These are phyloP conservation scores for Ganoderma boninense DNA, from an alignment of 1,284 basidiomycete species.

Conservation along the genomic window DNA sequence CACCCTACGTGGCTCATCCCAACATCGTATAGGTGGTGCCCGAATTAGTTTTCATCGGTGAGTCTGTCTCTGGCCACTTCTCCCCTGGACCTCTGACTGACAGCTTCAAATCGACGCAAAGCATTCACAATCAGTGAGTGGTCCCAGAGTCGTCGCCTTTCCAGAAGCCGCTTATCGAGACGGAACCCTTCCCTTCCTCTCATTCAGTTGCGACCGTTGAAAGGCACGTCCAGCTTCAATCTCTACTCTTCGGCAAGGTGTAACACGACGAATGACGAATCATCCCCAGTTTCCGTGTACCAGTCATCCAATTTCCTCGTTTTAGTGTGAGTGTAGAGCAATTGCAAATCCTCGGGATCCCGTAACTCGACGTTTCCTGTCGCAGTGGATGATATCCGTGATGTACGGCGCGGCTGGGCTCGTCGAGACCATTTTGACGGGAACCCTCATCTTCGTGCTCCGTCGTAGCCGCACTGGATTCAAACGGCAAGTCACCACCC, in stretches of 20 bases:
- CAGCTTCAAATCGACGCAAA: neutral
- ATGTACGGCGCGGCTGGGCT: neutral
- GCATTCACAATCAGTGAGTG: neutral
- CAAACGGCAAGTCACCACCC: neutral
- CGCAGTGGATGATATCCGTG: constrained; percentile 3
- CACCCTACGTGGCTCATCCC: neutral
- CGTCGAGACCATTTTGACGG: constrained; percentile 5
- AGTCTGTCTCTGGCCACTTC: neutral
- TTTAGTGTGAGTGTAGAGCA: neutral
- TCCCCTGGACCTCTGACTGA: neutral
- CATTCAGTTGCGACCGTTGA: neutral
- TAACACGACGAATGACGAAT: no score
- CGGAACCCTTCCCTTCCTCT: neutral
- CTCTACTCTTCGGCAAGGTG: no score
- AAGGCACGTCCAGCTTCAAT: neutral
- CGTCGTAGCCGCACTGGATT: constrained; percentile 8
- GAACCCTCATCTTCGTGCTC: constrained; percentile 4
- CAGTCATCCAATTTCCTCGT: neutral
- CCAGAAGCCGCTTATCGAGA: neutral
- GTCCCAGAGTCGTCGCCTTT: neutral
- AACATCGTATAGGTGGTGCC: neutral
- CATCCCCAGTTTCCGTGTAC: neutral
- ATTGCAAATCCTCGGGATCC: no score
- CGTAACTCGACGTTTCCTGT: neutral
- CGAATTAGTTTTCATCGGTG: neutral